phyloP scores from a whole-genome alignment of 2,329 filamentous ascomycete species.

The Cordyceps cateniannulata region DNA sequence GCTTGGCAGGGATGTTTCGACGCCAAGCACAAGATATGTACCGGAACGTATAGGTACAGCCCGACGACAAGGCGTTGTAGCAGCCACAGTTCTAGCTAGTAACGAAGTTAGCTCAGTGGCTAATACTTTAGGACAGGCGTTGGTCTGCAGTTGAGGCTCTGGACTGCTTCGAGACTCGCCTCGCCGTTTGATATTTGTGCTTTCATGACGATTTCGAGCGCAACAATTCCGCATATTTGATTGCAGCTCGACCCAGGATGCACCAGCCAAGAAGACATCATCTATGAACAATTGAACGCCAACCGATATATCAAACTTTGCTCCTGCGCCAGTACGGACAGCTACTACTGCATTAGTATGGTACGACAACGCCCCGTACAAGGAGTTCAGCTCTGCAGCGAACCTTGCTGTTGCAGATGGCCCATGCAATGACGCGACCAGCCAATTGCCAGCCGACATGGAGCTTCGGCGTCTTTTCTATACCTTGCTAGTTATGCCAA shows the following conservation, averaged over 20 bases:
- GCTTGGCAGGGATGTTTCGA: constrained; percentile 8
- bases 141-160: background rate
- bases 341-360: background rate
- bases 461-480: background rate
- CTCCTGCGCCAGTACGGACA: background rate
- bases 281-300: background rate
- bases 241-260: background rate
- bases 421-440: constrained; percentile 4
- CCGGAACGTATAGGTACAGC: constrained; percentile 6
- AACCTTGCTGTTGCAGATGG: constrained; percentile 5
- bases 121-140: background rate
- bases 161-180: background rate
- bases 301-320: background rate
- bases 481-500: background rate
- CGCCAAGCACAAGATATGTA: background rate
- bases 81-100: background rate
- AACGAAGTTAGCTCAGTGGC: background rate
- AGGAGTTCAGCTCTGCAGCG: constrained; percentile 5
- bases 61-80: background rate
- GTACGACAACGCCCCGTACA: background rate
- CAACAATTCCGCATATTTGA: background rate
- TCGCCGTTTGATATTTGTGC: background rate
- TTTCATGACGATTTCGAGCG: background rate
- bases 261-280: background rate
- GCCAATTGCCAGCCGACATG: background rate